A percentile compares a stretch with the other conserved stretches of the same genome.
phyloP scores from a whole-genome alignment of 495 filamentous ascomycete species.

The Evansstolkia leycettana region DNA sequence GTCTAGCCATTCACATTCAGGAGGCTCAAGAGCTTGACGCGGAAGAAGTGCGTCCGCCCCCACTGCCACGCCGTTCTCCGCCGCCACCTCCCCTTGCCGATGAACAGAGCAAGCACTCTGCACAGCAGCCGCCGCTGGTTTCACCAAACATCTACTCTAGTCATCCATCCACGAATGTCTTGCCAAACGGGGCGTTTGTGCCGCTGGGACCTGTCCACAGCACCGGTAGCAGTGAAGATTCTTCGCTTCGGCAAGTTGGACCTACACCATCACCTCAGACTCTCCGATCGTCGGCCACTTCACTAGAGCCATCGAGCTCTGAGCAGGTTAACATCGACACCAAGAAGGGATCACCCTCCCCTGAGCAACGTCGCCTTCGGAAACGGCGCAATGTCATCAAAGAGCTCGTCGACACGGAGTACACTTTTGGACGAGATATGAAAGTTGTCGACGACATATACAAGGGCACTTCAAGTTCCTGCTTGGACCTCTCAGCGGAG shows the following conservation, averaged over 20 bases:
- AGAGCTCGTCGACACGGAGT: slow-evolving; percentile 86
- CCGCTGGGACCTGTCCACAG: slow-evolving; percentile 48
- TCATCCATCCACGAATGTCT: slow-evolving; percentile 22
- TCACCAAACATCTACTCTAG: slow-evolving; percentile 25
- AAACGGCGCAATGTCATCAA: slow-evolving; percentile 71
- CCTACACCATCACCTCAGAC: slow-evolving; percentile 24
- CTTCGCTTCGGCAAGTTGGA: slow-evolving; percentile 23
- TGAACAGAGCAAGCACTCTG: neutral
- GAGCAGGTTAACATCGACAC: slow-evolving; percentile 13
- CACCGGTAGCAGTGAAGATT: slow-evolving; percentile 32
- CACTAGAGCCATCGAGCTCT: slow-evolving; percentile 21
- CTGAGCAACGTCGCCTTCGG: slow-evolving; percentile 43
- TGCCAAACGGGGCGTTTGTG: slow-evolving; percentile 29
- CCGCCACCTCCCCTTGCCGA: slow-evolving; percentile 15
- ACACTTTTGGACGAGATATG: slow-evolving; percentile 81
- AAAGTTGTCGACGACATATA: slow-evolving; percentile 94
- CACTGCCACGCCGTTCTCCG: slow-evolving; percentile 23
- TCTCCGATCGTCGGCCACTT: slow-evolving; percentile 28
- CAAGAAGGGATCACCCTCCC: slow-evolving; percentile 30
- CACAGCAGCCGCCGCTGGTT: slow-evolving; percentile 1
- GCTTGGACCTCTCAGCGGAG: slow-evolving; percentile 62
- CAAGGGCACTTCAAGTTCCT: slow-evolving; percentile 81
- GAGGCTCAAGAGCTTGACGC: slow-evolving; percentile 13
- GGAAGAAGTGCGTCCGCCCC: slow-evolving; percentile 22
- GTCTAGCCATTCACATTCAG: slow-evolving; percentile 24